Percentiles rank a stretch among this genome's conserved stretches.
Evolutionary conservation across 805 yeast species (phyloP).

Genomic region (Ogataea philodendri): DNA sequence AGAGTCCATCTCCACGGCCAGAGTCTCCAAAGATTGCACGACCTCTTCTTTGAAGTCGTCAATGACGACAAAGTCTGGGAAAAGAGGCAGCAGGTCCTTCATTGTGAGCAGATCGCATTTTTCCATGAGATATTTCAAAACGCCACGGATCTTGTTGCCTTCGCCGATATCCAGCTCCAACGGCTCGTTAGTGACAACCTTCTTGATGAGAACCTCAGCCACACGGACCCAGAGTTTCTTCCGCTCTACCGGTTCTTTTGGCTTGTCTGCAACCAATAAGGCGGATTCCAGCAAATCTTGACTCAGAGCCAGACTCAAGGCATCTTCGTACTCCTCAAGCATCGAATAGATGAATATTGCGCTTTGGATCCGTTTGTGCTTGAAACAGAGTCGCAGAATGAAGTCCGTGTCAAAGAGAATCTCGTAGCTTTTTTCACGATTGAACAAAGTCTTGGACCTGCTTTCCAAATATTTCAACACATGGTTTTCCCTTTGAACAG

Average conservation of each 20-base stretch:
- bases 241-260: slow-evolving; percentile 43
- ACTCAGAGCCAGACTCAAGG: slow-evolving; percentile 69
- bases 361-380: slow-evolving; percentile 54
- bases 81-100: slow-evolving; percentile 78
- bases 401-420: slow-evolving; percentile 67
- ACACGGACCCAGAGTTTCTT: slow-evolving; percentile 75
- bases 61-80: slow-evolving; percentile 80
- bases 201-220: slow-evolving; percentile 46
- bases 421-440: slow-evolving; percentile 23
- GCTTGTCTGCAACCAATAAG: slow-evolving; percentile 53
- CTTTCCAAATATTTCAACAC: slow-evolving; percentile 50
- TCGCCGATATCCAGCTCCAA: slow-evolving; percentile 31
- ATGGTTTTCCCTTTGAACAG: slow-evolving; percentile 42
- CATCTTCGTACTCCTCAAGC: slow-evolving; percentile 72
- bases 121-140: slow-evolving; percentile 37
- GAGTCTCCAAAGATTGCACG: slow-evolving; percentile 70
- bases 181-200: slow-evolving; percentile 31
- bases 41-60: slow-evolving; percentile 83
- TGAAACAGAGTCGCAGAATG: slow-evolving; percentile 69
- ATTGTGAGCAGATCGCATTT: slow-evolving; percentile 57
- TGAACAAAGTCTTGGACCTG: slow-evolving; percentile 18
- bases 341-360: slow-evolving; percentile 73
- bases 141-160: slow-evolving; percentile 33
- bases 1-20: slow-evolving; percentile 62
- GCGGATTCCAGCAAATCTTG: slow-evolving; percentile 59